These are phyloP conservation scores for Mycena rebaudengoi DNA, from an alignment of 768 basidiomycete species.

Conservation along the genomic window DNA sequence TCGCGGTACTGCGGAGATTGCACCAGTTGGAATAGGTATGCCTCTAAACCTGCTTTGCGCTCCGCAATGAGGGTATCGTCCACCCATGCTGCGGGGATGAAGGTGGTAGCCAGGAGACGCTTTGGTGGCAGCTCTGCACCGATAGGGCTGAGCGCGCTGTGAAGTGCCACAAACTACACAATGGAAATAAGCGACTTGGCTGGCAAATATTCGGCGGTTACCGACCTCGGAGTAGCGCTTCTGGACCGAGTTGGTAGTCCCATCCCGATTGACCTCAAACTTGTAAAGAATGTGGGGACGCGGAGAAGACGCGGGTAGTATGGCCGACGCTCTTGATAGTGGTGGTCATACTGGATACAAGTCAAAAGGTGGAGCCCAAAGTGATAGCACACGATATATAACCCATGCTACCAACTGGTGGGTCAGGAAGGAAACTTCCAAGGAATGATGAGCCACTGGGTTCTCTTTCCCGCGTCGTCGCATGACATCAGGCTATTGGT, in stretches of 20 bases:
- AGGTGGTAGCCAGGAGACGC: conserved; percentile 48
- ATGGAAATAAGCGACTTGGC: background rate
- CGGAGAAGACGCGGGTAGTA: conserved; percentile 57
- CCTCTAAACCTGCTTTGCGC: conserved; percentile 50
- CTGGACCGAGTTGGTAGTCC: conserved; percentile 36
- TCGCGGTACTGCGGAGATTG: conserved; percentile 38
- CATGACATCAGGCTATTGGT: too few relatives aligned
- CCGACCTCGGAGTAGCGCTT: conserved; percentile 56
- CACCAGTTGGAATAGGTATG: conserved; percentile 47
- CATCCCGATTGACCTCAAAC: conserved; percentile 44
- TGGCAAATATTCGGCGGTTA: background rate
- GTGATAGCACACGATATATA: background rate
- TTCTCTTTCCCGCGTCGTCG: too few relatives aligned
- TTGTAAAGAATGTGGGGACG: conserved; percentile 58
- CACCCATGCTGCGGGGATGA: conserved; percentile 55
- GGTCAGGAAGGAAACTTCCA: background rate
- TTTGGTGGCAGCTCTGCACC: conserved; percentile 48
- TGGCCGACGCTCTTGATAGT: conserved; percentile 48
- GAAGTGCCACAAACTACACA: conserved; percentile 41
- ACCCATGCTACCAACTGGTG: background rate
- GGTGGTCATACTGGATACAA: conserved; percentile 27
- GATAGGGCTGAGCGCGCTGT: conserved; percentile 33
- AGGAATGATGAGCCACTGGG: background rate
- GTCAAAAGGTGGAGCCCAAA: background rate
- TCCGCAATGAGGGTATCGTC: conserved; percentile 55